Conservation (phyloP, 768 basidiomycete genomes). For the Rhizopogon vulgaris region DNA sequence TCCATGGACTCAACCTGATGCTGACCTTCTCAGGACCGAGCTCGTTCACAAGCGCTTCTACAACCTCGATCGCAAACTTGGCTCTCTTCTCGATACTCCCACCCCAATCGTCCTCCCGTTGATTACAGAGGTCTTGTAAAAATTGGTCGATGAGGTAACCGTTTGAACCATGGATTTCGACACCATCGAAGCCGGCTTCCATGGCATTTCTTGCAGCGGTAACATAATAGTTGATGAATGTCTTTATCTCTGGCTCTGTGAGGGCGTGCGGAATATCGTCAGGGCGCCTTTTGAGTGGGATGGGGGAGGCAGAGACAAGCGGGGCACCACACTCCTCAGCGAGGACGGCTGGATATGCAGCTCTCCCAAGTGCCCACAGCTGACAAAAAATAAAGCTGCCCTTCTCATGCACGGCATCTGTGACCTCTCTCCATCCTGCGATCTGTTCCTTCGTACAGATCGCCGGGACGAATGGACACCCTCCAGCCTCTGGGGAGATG, state of each 20-base stretch:
- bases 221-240: conserved; percentile 38
- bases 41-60: conserved; percentile 34
- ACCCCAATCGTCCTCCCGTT: conserved; percentile 45
- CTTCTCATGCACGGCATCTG: conserved; percentile 37
- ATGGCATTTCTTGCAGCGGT: conserved; percentile 48
- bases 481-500: conserved; percentile 26
- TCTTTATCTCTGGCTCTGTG: conserved; percentile 36
- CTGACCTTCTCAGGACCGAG: conserved; percentile 39
- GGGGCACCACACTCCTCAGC: conserved; percentile 10
- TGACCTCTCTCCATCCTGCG: conserved; percentile 45
- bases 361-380: conserved; percentile 43
- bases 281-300: conserved; percentile 7
- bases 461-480: conserved; percentile 34
- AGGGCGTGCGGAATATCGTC: conserved; percentile 30
- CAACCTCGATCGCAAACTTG: conserved; percentile 39
- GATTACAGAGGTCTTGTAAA: conserved; percentile 33
- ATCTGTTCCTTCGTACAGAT: conserved; percentile 48
- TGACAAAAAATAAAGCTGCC: conserved; percentile 39
- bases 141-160: conserved; percentile 37
- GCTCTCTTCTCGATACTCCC: conserved; percentile 43
- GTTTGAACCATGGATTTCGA: conserved; percentile 32
- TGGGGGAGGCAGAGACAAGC: conserved; percentile 20
- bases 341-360: conserved; percentile 15
- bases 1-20: conserved; percentile 40
- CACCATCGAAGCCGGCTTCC: conserved; percentile 56